phyloP scores from a whole-genome alignment of 306 rosid genomes.

The Geum urbanum region DNA sequence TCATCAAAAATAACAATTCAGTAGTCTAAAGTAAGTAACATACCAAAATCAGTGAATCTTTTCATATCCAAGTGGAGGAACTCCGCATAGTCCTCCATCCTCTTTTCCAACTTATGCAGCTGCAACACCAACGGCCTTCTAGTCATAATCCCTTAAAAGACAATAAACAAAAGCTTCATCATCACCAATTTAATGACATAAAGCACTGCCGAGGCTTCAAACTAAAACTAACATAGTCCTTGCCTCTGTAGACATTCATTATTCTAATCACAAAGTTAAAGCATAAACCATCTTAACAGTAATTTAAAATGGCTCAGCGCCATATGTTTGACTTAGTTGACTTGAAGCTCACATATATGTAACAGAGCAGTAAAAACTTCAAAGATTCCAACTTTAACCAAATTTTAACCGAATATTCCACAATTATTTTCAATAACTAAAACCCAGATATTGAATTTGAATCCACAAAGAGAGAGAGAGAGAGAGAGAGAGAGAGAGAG shows the following conservation, averaged over 20 bases:
- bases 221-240: background rate
- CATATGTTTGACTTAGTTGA: constrained; percentile 17
- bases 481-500: no score
- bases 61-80: constrained; percentile 70
- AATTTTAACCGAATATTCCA: no score
- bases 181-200: background rate
- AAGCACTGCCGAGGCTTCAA: background rate
- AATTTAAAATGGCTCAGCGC: background rate
- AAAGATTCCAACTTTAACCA: no score
- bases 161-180: no score
- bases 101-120: constrained; percentile 54
- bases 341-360: background rate
- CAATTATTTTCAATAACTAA: no score
- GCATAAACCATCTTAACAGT: no score
- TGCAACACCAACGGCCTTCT: constrained; percentile 92
- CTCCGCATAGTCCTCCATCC: constrained; percentile 61
- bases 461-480: no score
- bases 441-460: no score
- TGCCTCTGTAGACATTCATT: background rate
- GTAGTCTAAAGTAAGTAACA: constrained; percentile 23
- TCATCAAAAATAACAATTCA: background rate
- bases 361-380: no score
- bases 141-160: constrained; percentile 82
- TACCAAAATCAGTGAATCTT: constrained; percentile 65
- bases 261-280: background rate